Conservation (phyloP, 768 basidiomycete species). For the Cyclocybe aegerita region DNA sequence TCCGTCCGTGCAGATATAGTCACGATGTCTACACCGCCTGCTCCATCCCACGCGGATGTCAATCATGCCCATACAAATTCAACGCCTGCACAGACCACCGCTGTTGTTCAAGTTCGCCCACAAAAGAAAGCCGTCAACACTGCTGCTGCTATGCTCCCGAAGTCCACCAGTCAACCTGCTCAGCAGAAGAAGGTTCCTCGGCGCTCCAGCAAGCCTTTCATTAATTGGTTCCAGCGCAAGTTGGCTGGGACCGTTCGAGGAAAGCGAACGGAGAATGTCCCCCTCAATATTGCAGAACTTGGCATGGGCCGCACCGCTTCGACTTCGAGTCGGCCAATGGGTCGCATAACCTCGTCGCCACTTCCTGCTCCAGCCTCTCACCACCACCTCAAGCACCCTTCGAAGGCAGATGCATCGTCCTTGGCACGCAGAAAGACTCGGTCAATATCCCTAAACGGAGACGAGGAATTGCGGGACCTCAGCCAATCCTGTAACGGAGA, state of each 20-base stretch:
- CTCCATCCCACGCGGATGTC: constrained; percentile 15
- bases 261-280: constrained; percentile 46
- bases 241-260: constrained; percentile 65
- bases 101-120: constrained; percentile 13
- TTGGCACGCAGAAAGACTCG: constrained; percentile 46
- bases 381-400: constrained; percentile 27
- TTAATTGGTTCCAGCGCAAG: constrained; percentile 90
- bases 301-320: constrained; percentile 31
- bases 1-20: constrained; percentile 2
- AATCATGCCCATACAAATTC: constrained; percentile 5
- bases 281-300: constrained; percentile 28
- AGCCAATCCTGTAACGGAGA: constrained; percentile 42
- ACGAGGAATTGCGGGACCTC: constrained; percentile 44
- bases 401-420: constrained; percentile 29
- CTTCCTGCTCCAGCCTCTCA: constrained; percentile 28
- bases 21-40: constrained; percentile 15
- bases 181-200: constrained; percentile 64
- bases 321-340: constrained; percentile 31
- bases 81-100: constrained; percentile 5
- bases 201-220: constrained; percentile 80
- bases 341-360: constrained; percentile 45
- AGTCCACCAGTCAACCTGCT: constrained; percentile 27
- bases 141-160: constrained; percentile 16
- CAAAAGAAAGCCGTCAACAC: constrained; percentile 17
- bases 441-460: constrained; percentile 61